phyloP scores from a whole-genome alignment of 108 stramenopile species.

The Skeletonema marinoi region DNA sequence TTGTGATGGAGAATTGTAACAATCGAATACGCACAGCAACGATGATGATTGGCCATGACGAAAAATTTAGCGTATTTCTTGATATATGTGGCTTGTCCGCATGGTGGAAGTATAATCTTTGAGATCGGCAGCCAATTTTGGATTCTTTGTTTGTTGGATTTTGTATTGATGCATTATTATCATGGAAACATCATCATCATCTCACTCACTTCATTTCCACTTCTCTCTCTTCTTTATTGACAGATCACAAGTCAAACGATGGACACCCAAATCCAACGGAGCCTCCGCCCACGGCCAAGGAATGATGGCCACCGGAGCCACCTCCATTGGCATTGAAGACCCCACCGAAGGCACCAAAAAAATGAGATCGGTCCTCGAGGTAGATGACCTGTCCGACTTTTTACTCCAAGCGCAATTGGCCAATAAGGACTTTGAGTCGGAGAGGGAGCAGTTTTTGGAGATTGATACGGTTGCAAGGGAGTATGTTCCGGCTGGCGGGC shows the following conservation, averaged over 20 bases:
- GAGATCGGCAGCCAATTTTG: conserved; percentile 47
- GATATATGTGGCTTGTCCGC: conserved; percentile 8
- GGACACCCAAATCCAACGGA: conserved; percentile 70
- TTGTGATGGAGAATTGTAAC: neutral
- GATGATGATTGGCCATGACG: conserved; percentile 39
- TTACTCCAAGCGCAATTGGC: conserved; percentile 92
- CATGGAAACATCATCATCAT: neutral
- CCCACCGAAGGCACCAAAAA: conserved; percentile 43
- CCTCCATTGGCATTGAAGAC: conserved; percentile 59
- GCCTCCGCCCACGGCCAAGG: conserved; percentile 63
- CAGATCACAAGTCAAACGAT: conserved; percentile 60
- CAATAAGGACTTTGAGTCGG: conserved; percentile 85
- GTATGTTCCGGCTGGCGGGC: conserved; percentile 13
- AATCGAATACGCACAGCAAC: neutral
- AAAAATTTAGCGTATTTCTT: conserved; percentile 34
- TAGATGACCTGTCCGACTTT: conserved; percentile 93
- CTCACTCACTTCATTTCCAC: neutral
- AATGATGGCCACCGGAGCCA: conserved; percentile 80
- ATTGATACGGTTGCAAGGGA: conserved; percentile 38
- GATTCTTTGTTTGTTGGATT: neutral
- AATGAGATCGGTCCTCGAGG: conserved; percentile 88
- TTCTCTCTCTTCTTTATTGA: neutral
- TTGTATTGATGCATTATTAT: neutral
- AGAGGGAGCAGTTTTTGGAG: conserved; percentile 71
- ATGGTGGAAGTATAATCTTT: conserved; percentile 53